These are phyloP conservation scores for Cordyceps militaris DNA, from an alignment of 2,329 filamentous ascomycete species.

Conservation along the genomic window DNA sequence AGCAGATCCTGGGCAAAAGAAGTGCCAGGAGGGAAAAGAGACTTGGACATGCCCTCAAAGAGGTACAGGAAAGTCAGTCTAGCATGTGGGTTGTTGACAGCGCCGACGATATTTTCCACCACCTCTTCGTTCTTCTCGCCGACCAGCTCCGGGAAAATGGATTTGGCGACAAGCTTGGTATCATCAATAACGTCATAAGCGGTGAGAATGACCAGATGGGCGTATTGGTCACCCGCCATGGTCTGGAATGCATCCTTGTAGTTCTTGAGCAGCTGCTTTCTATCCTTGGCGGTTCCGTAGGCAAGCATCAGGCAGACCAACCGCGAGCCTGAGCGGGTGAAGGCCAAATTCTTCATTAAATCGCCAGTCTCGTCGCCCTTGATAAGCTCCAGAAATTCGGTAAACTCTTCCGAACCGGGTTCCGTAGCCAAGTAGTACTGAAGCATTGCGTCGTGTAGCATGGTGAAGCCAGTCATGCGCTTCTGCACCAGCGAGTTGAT, in stretches of 20 bases:
- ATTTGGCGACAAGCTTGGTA: slow-evolving; percentile 78
- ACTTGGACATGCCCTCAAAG: slow-evolving; percentile 60
- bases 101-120: slow-evolving; percentile 55
- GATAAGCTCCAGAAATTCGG: slow-evolving; percentile 80
- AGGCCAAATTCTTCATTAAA: slow-evolving; percentile 88
- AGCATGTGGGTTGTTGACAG: slow-evolving; percentile 59
- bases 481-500: slow-evolving; percentile 94
- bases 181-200: slow-evolving; percentile 92
- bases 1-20: slow-evolving; percentile 63
- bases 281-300: slow-evolving; percentile 82
- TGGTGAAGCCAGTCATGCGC: slow-evolving; percentile 93
- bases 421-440: slow-evolving; percentile 86
- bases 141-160: slow-evolving; percentile 80
- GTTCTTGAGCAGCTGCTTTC: slow-evolving; percentile 77
- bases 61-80: slow-evolving; percentile 70
- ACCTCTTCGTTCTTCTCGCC: slow-evolving; percentile 60
- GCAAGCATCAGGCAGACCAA: slow-evolving; percentile 77
- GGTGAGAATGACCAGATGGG: slow-evolving; percentile 73
- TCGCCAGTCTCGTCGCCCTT: slow-evolving; percentile 90
- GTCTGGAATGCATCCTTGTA: slow-evolving; percentile 85
- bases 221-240: slow-evolving; percentile 74
- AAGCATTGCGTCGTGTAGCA: slow-evolving; percentile 96
- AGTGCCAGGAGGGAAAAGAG: slow-evolving; percentile 55
- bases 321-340: slow-evolving; percentile 81
- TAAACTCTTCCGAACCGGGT: slow-evolving; percentile 71